phyloP scores from a whole-genome alignment of 495 filamentous ascomycete genomes.

The Trichoderma erinaceum region DNA sequence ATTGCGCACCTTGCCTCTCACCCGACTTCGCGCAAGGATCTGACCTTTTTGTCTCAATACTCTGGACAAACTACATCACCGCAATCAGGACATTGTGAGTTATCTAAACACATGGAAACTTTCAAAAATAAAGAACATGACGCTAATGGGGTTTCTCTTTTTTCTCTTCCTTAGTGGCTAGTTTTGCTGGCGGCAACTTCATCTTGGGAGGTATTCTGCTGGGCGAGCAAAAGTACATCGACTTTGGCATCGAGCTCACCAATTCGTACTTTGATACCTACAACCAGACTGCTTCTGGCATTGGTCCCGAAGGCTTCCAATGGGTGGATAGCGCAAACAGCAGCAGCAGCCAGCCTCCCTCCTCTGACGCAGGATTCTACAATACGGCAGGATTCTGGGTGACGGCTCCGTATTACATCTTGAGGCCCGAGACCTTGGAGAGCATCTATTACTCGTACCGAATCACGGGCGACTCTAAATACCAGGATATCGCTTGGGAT shows the following conservation, averaged over 20 bases:
- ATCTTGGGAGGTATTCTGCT: conserved; percentile 76
- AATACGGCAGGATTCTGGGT: conserved; percentile 67
- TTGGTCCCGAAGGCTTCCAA: conserved; percentile 72
- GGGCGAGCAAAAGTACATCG: conserved; percentile 52
- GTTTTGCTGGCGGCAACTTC: conserved; percentile 84
- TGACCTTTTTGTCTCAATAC: conserved; percentile 70
- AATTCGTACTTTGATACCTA: conserved; percentile 73
- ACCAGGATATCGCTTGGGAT: conserved; percentile 81
- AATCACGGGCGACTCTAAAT: conserved; percentile 63
- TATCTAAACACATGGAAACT: neutral
- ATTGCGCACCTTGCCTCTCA: conserved; percentile 69
- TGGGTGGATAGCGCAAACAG: conserved; percentile 53
- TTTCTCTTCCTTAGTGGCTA: conserved; percentile 46
- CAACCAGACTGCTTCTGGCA: conserved; percentile 56
- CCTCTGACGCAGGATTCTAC: conserved; percentile 53
- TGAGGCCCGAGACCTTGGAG: conserved; percentile 83
- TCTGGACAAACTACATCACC: conserved; percentile 43
- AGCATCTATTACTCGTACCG: conserved; percentile 85
- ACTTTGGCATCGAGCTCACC: conserved; percentile 72
- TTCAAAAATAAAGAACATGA: neutral
- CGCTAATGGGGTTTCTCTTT: neutral
- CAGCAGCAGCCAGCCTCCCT: conserved; percentile 39
- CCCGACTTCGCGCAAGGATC: conserved; percentile 58
- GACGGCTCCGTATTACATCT: conserved; percentile 52
- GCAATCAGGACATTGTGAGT: conserved; percentile 51